These are phyloP conservation scores for Leccinum broughii DNA, from an alignment of 768 basidiomycete species.

Conservation along the genomic window DNA sequence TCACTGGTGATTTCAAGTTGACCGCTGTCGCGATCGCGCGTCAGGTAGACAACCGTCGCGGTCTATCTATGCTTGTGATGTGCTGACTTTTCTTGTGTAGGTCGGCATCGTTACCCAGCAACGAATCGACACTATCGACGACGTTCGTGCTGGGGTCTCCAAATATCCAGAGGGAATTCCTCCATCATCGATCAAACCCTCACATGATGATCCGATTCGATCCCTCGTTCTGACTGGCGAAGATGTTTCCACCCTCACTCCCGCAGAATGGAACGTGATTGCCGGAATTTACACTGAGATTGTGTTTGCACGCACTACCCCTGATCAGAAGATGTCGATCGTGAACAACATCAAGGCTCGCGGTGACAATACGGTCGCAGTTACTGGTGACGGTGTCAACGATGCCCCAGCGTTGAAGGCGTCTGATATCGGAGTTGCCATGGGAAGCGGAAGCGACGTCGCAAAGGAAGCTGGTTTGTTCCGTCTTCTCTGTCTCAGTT, in stretches of 20 bases:
- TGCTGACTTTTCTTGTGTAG: constrained; percentile 19
- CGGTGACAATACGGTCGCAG: constrained; percentile 50
- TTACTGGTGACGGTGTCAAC: constrained; percentile 58
- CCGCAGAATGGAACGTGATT: constrained; percentile 41
- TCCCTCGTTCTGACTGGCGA: constrained; percentile 48
- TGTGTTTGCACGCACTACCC: constrained; percentile 58
- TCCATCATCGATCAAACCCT: constrained; percentile 33
- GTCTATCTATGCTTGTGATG: not conserved
- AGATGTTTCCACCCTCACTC: constrained; percentile 38
- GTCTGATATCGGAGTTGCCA: constrained; percentile 56
- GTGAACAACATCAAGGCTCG: constrained; percentile 53
- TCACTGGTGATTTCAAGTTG: constrained; percentile 56
- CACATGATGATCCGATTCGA: constrained; percentile 37
- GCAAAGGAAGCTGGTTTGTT: constrained; percentile 51
- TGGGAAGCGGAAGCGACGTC: constrained; percentile 49
- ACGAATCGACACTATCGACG: constrained; percentile 35
- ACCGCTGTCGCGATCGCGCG: constrained; percentile 54
- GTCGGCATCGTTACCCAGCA: constrained; percentile 46
- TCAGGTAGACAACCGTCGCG: constrained; percentile 35
- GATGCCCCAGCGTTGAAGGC: constrained; percentile 53
- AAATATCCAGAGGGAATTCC: not conserved
- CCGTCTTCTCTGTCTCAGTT: not conserved
- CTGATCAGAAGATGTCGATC: constrained; percentile 59
- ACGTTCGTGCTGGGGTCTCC: constrained; percentile 21
- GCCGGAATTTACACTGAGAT: constrained; percentile 40